Base-by-base conservation (phyloP, 2,329 filamentous ascomycete genomes). In the Ophiosphaerella narmari region DNA sequence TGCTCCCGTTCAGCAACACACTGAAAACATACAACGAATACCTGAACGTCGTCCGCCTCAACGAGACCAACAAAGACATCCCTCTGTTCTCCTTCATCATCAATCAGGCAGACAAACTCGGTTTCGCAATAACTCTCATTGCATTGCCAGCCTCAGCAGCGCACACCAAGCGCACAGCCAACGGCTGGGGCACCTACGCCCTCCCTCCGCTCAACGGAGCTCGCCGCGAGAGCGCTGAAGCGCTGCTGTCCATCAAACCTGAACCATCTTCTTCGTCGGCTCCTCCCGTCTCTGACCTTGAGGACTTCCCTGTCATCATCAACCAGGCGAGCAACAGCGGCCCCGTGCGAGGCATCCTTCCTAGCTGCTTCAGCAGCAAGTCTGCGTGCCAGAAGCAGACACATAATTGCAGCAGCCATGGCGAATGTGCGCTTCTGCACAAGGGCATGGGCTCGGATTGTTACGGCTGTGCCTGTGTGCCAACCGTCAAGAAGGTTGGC, bases 401-500 rank as follows among this genome's bases (percentile, higher is more conserved):
- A 2, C 82, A 85, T 63, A 85, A 85, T 69, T 99, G 94, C 81
- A 90, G 88, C 12, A 86, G 88, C 46, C 91, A 94, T 73, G 94
- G 94, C 39, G 68, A 74, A 24, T 97, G 94, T 78, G 77, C 81
- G 59, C 80, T 88, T 70, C 88, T 87, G 66, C 91, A 83, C 64
- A 74, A 75, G 48, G 63, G 62, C 11, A 49, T 57, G 18, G 62
- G 59, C 16, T 56, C 51, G 9, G 75, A 78, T 31, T 97, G 93
- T 82, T 97, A 87, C 71, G 80, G 83, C 49, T 99, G 94, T 79
- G 78, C 79, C 56, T 99, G 94, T 77, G 77, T 78, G 46, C 76
- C 82, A 36, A 88, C 86, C 2, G 74, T 80, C 14, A 71, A 79
- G 46, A 72, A 77, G 43, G 73, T 77, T 46, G 71, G 75, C 31